These are phyloP conservation scores for Amyloporia xantha DNA, from an alignment of 768 basidiomycete genomes.

Conservation along the genomic window DNA sequence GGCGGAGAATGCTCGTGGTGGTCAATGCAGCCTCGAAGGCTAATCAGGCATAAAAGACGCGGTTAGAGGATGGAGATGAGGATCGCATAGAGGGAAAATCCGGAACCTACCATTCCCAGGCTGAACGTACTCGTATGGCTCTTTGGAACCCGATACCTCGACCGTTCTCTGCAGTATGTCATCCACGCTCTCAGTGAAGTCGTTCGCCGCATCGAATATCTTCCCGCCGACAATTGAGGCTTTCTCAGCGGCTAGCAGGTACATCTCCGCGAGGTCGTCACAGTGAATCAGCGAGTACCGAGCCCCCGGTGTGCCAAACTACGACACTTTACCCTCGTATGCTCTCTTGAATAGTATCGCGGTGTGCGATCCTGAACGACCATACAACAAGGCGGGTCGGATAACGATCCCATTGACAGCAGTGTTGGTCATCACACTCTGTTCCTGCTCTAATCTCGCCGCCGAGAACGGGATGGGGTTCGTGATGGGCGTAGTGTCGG, in stretches of 20 bases:
- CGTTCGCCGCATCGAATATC: conserved; percentile 37
- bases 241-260: conserved; percentile 34
- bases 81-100: neutral
- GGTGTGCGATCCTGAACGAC: conserved; percentile 32
- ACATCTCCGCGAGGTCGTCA: conserved; percentile 42
- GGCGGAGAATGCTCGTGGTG: conserved; percentile 28
- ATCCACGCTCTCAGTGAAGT: conserved; percentile 32
- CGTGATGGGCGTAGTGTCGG: conserved; percentile 29
- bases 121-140: conserved; percentile 27
- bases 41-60: conserved; percentile 13
- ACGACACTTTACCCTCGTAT: conserved; percentile 25
- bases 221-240: conserved; percentile 29
- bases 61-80: neutral
- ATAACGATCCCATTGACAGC: conserved; percentile 39
- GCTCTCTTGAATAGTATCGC: conserved; percentile 27
- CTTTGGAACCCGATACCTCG: conserved; percentile 30
- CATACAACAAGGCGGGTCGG: conserved; percentile 38
- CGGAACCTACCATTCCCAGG: conserved; percentile 31
- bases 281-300: conserved; percentile 32
- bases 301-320: conserved; percentile 30
- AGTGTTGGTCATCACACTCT: conserved; percentile 22
- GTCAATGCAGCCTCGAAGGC: conserved; percentile 31
- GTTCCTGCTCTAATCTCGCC: conserved; percentile 31
- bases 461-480: conserved; percentile 21
- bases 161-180: conserved; percentile 34